Percentiles rank a stretch among this genome's conserved stretches.
Evolutionary conservation across 163 green algal genomes (phyloP).

Genomic region (Chlorella variabilis): DNA sequence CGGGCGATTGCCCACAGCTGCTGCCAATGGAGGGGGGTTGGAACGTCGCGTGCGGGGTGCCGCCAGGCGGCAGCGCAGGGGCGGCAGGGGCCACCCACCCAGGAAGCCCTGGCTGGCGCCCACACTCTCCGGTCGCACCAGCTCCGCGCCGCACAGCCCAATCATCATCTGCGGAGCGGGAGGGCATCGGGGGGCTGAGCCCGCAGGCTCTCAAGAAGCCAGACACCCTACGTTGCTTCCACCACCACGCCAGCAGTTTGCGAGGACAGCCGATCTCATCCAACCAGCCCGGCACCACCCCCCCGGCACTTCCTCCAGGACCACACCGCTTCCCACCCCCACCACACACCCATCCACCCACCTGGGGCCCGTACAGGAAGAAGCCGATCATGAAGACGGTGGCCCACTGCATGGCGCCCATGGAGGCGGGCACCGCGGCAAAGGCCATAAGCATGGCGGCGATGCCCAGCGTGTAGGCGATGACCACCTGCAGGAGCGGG

Average conservation of each 20-base stretch:
- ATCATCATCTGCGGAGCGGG: slow-evolving; percentile 89
- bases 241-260: too few relatives aligned
- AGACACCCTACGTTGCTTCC: too few relatives aligned
- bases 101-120: slow-evolving; percentile 96
- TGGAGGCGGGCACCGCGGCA: slow-evolving; percentile 71
- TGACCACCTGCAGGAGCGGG: slow-evolving; percentile 57
- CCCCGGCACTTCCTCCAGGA: too few relatives aligned
- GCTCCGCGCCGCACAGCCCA: slow-evolving; percentile 93
- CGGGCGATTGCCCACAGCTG: too few relatives aligned
- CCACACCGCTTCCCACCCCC: not conserved
- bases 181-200: not conserved
- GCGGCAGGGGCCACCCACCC: slow-evolving; percentile 38
- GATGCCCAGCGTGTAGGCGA: slow-evolving; percentile 88
- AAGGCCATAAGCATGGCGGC: slow-evolving; percentile 84
- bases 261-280: too few relatives aligned
- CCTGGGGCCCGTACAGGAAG: slow-evolving; percentile 85
- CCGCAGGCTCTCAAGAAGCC: not conserved
- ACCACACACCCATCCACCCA: not conserved
- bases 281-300: too few relatives aligned
- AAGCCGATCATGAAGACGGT: slow-evolving; percentile 96
- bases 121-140: slow-evolving; percentile 91
- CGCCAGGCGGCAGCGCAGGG: too few relatives aligned
- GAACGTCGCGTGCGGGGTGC: too few relatives aligned
- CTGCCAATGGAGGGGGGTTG: not conserved
- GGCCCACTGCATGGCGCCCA: slow-evolving; percentile 83